A percentile compares a stretch with the other conserved stretches of the same genome.
phyloP scores from a whole-genome alignment of 2,329 filamentous ascomycete genomes.

The Sclerotinia borealis region DNA sequence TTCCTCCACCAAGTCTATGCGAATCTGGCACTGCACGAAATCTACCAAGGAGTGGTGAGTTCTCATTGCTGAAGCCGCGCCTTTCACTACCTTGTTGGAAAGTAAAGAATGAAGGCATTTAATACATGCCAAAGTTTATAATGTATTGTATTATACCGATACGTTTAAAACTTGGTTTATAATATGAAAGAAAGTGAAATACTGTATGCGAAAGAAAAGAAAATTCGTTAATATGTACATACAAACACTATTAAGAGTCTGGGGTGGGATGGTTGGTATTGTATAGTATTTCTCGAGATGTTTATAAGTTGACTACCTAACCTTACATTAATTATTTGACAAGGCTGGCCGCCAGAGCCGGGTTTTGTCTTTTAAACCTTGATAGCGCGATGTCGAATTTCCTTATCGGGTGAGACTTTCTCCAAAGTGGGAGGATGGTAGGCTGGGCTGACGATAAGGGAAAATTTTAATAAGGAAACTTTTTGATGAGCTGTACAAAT shows the following conservation, averaged over 20 bases:
- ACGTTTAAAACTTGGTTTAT: neutral
- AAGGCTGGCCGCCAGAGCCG: slow-evolving; percentile 6
- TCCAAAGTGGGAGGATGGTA: neutral
- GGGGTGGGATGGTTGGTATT: neutral
- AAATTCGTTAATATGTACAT: neutral
- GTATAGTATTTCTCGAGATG: no score
- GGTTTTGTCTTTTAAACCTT: neutral
- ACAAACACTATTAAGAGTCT: no score
- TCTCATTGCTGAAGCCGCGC: slow-evolving; percentile 43
- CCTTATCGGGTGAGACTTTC: neutral
- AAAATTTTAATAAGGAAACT: neutral
- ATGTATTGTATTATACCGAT: neutral
- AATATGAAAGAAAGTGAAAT: neutral
- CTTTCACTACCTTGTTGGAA: slow-evolving; percentile 62
- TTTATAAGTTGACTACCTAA: no score
- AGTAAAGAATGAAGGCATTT: slow-evolving; percentile 60
- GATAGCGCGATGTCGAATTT: neutral
- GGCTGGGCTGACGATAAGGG: neutral
- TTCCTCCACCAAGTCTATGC: slow-evolving; percentile 21
- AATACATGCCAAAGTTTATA: neutral
- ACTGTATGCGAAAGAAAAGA: neutral
- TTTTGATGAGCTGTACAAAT: neutral
- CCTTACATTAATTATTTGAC: neutral
- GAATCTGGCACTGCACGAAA: slow-evolving; percentile 55
- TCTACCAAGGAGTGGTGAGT: slow-evolving; percentile 56